Conservation (phyloP, 75 land plant genomes). For the Cryptomeria japonica region DNA sequence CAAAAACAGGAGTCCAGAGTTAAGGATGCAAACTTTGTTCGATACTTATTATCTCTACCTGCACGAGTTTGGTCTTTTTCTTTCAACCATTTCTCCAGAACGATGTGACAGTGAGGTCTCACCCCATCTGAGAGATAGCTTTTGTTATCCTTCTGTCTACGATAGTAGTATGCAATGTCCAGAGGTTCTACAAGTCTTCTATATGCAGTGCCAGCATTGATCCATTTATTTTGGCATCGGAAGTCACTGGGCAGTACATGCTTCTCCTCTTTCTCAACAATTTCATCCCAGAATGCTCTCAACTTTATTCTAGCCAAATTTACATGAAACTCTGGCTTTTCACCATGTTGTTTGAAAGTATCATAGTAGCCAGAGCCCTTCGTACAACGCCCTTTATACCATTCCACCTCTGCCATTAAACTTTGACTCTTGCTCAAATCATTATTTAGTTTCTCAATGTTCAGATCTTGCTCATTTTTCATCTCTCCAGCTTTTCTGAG, state of each 20-base stretch:
- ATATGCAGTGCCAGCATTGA: constrained; percentile 17
- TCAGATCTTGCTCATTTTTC: neutral
- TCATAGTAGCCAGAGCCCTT: constrained; percentile 6
- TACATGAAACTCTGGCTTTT: neutral
- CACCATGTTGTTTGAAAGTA: neutral
- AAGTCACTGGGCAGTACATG: constrained; percentile 8
- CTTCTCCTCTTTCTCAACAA: constrained; percentile 7
- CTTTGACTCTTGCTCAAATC: neutral
- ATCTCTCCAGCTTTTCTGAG: neutral
- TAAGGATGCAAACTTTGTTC: constrained; percentile 4
- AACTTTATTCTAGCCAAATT: neutral
- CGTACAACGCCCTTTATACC: neutral
- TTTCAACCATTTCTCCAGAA: constrained; percentile 11
- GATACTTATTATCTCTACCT: neutral
- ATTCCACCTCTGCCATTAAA: neutral
- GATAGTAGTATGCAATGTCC: constrained; percentile 22
- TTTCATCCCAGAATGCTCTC: constrained; percentile 14
- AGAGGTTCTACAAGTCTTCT: constrained; percentile 19
- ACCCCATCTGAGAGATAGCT: neutral
- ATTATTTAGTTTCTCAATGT: neutral
- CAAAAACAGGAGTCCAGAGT: neutral
- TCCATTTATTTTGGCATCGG: constrained; percentile 14
- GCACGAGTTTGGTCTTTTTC: neutral
- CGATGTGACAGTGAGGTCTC: constrained; percentile 1
- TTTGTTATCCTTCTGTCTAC: neutral